phyloP scores from a whole-genome alignment of 2,329 filamentous ascomycete species.

The Podosphaera aphanis region DNA sequence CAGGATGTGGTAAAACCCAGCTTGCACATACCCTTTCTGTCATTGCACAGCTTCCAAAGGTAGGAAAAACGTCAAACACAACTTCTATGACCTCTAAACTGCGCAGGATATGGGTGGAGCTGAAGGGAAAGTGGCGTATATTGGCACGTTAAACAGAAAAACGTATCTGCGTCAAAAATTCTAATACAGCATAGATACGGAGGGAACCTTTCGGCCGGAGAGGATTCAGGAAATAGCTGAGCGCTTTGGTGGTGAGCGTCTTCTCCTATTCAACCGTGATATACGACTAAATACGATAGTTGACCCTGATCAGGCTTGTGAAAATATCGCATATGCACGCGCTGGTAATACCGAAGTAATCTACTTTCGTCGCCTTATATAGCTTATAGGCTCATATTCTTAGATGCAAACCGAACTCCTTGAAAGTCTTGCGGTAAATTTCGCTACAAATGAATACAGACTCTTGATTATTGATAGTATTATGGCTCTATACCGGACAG shows the following conservation, averaged over 20 bases:
- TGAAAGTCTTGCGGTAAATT: slow-evolving; percentile 34
- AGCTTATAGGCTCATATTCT: not conserved
- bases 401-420: slow-evolving; percentile 33
- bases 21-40: slow-evolving; percentile 46
- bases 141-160: slow-evolving; percentile 22
- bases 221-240: slow-evolving; percentile 44
- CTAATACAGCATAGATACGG: slow-evolving; percentile 21
- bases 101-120: slow-evolving; percentile 35
- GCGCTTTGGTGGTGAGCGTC: slow-evolving; percentile 26
- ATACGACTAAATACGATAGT: slow-evolving; percentile 15
- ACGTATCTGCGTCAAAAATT: too few species aligned
- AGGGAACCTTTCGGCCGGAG: slow-evolving; percentile 44
- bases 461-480: slow-evolving; percentile 47
- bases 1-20: slow-evolving; percentile 43
- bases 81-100: not conserved
- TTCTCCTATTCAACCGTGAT: not conserved
- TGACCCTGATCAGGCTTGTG: slow-evolving; percentile 33
- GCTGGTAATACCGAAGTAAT: slow-evolving; percentile 36
- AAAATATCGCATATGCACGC: slow-evolving; percentile 43
- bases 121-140: slow-evolving; percentile 45
- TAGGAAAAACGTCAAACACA: slow-evolving; percentile 4
- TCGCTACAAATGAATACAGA: slow-evolving; percentile 38
- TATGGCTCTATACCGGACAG: slow-evolving; percentile 45
- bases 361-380: not conserved
- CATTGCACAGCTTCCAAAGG: slow-evolving; percentile 29